Conservation (phyloP, 805 yeast genomes). For the Barnettozyma salicaria region DNA sequence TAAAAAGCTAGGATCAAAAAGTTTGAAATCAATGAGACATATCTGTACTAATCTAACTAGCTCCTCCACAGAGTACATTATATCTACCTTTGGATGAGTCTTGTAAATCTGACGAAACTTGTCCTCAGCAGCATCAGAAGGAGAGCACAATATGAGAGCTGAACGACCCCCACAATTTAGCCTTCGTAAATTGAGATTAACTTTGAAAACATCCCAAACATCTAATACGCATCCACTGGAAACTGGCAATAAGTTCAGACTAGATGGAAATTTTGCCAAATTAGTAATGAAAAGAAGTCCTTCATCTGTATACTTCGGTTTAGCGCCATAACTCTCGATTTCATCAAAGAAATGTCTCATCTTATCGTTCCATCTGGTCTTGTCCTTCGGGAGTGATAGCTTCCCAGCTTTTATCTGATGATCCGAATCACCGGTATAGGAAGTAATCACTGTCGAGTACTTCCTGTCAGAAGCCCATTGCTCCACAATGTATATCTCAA, state of each 20-base stretch:
- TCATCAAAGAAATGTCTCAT: conserved; percentile 62
- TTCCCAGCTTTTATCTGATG: conserved; percentile 58
- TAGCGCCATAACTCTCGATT: conserved; percentile 57
- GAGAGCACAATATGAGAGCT: conserved; percentile 59
- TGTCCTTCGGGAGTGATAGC: conserved; percentile 41
- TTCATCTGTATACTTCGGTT: conserved; percentile 54
- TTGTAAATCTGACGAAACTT: conserved; percentile 74
- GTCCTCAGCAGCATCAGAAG: conserved; percentile 73
- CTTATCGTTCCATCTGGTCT: conserved; percentile 29
- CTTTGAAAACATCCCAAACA: conserved; percentile 51
- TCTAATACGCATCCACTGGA: conserved; percentile 46
- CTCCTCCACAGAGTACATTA: conserved; percentile 37
- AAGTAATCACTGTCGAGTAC: conserved; percentile 61
- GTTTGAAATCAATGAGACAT: conserved; percentile 68
- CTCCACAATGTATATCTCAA: conserved; percentile 87
- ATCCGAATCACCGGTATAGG: conserved; percentile 79
- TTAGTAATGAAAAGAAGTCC: conserved; percentile 76
- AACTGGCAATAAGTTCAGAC: conserved; percentile 64
- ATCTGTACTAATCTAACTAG: conserved; percentile 70
- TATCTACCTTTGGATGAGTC: conserved; percentile 36
- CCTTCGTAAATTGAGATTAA: conserved; percentile 72
- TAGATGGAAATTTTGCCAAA: conserved; percentile 72
- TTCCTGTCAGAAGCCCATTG: conserved; percentile 85
- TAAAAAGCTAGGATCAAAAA: conserved; percentile 60
- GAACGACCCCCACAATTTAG: conserved; percentile 84